Percentiles rank a stretch among this genome's conserved stretches.
Evolutionary conservation across 164 flowering plant species (phyloP).

Genomic region (Paratinospora sagittata): DNA sequence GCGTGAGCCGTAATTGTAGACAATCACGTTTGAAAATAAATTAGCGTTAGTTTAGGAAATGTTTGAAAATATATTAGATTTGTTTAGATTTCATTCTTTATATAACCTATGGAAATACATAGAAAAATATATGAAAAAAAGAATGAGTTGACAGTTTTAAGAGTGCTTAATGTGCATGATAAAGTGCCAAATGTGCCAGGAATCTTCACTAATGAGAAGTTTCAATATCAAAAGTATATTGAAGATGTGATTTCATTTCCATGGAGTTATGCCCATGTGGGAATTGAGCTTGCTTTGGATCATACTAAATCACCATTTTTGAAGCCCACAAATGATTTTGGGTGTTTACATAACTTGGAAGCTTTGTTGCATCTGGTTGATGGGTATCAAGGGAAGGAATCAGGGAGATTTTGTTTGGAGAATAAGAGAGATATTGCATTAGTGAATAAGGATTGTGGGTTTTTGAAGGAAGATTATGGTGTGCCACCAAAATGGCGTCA

Average conservation of each 20-base stretch:
- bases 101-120: too few species aligned
- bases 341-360: constrained; percentile 56
- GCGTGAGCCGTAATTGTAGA: too few species aligned
- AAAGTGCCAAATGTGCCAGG: constrained; percentile 76
- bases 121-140: too few species aligned
- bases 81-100: too few species aligned
- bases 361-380: constrained; percentile 59
- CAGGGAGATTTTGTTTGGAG: constrained; percentile 27
- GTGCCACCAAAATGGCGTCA: constrained; percentile 73
- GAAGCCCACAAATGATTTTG: constrained; percentile 29
- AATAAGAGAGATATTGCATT: constrained; percentile 56
- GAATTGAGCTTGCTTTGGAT: constrained; percentile 56
- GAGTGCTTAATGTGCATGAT: constrained; percentile 68
- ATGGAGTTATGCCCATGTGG: constrained; percentile 85
- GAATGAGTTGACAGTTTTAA: too few species aligned
- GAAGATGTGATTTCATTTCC: constrained; percentile 50
- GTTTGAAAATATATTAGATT: too few species aligned
- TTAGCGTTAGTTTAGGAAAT: too few species aligned
- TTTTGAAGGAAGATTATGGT: constrained; percentile 48
- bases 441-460: constrained; percentile 62
- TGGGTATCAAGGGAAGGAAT: constrained; percentile 59
- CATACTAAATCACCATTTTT: constrained; percentile 49
- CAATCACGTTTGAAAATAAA: too few species aligned
- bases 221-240: constrained; percentile 37
- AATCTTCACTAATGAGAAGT: constrained; percentile 55